Evolutionary conservation across 768 basidiomycete species (phyloP).

Genomic region (Termitomyces bulborhizus): DNA sequence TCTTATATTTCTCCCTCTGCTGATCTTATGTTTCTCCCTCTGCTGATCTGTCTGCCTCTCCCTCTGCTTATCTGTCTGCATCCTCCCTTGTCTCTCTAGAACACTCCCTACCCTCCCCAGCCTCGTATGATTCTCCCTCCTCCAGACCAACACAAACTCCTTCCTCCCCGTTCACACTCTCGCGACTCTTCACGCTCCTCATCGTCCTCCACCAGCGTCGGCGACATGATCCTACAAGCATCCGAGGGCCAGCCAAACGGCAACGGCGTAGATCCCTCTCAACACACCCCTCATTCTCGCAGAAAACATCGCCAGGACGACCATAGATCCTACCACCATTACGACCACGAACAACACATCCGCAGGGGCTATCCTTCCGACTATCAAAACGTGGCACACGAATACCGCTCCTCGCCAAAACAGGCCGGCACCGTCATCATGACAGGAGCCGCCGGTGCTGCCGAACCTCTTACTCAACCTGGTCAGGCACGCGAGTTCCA

Average conservation of each 20-base stretch:
- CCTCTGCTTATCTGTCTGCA: no score
- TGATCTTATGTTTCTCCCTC: no score
- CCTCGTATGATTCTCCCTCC: constrained; percentile 17
- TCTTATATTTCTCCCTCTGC: no score
- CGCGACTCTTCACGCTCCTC: constrained; percentile 27
- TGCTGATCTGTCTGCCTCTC: no score
- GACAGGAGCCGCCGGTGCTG: constrained; percentile 12
- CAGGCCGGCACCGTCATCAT: constrained; percentile 11
- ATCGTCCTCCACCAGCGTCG: constrained; percentile 31
- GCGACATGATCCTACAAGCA: constrained; percentile 39
- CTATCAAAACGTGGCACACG: constrained; percentile 2
- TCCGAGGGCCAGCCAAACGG: constrained; percentile 18
- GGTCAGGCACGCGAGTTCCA: constrained; percentile 39
- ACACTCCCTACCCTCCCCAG: not conserved
- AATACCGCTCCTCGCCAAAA: constrained; percentile 6
- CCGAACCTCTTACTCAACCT: constrained; percentile 18
- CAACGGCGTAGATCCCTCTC: constrained; percentile 1
- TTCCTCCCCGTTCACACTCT: constrained; percentile 7
- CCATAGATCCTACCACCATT: constrained; percentile 1
- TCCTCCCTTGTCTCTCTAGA: not conserved
- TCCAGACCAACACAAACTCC: not conserved
- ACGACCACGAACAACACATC: constrained; percentile 7
- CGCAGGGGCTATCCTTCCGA: constrained; percentile 2
- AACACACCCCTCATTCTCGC: not conserved
- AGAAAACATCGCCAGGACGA: not conserved